Base-by-base conservation (phyloP, 345 rosid species). In the Euphorbia pulcherrima region DNA sequence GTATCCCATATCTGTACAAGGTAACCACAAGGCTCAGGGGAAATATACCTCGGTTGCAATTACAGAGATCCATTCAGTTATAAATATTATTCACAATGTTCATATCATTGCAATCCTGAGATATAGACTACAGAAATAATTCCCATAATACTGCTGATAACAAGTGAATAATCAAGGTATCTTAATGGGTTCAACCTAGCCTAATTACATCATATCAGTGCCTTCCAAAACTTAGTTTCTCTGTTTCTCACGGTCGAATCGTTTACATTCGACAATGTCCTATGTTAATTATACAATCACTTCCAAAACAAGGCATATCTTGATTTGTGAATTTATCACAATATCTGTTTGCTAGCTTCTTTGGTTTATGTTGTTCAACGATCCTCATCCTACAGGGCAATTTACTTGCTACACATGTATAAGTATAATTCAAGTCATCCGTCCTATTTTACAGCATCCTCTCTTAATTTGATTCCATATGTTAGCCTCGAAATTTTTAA, bases 1-100 rank as follows among this genome's bases (percentile, higher is more conserved):
- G 86, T 94, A 78, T 94, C 99, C 99, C 99, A 94, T 71, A 92
- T 92, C 99, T 91, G 79, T 35, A 68, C 6, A n/a, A 13, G 73
- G 14, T 33, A 35, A 46, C 28, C 55, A 10, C n/a, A 41, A 16
- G 66, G 60, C 51, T 61, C 39, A 66, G 23, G 48, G 52, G 23
- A 68, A 65, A 40, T 7, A 62, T 18, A 30, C 16, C 54, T 41
- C 11, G n/a, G 18, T 30, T 23, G 13, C 35, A 24, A 29, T 24
- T 52, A 21, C 26, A 55, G 58, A 54, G 30, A 62, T 62, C 68
- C 27, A 18, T 29, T 55, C 35, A 62, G 8, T 29, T 64, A n/a
- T 30, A 16, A 5, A 23, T 2, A 12, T 44, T 44, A 44, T 44
- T 44, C 5, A 27, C 18, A 64, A 7, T 16, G 8, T 28, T 24